A percentile compares a stretch with the other conserved stretches of the same genome.
Conservation (phyloP, 2,329 filamentous ascomycete genomes). For the Nemania abortiva region DNA sequence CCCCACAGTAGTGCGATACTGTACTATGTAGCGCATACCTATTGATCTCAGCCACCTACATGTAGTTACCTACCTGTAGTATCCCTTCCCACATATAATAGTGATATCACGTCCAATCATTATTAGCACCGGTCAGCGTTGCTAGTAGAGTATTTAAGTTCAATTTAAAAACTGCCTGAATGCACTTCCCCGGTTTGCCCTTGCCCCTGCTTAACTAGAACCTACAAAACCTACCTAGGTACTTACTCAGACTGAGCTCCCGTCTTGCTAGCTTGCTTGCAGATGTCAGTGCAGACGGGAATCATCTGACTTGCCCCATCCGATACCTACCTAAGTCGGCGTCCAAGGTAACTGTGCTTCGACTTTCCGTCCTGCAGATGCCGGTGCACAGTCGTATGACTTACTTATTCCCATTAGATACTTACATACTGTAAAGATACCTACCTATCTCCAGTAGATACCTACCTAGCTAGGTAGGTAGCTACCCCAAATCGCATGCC, state of each 20-base stretch:
- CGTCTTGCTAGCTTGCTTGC: conserved; percentile 16
- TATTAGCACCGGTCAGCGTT: conserved; percentile 5
- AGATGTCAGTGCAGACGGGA: conserved; percentile 22
- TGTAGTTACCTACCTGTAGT: neutral
- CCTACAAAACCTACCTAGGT: conserved; percentile 11
- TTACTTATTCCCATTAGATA: neutral
- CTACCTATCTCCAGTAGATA: neutral
- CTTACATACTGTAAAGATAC: neutral
- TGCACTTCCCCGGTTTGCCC: conserved; percentile 1
- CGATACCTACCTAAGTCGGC: conserved; percentile 17
- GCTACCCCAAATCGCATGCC: neutral
- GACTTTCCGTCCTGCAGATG: conserved; percentile 18
- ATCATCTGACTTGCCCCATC: conserved; percentile 24
- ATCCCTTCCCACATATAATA: neutral
- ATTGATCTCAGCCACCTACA: neutral
- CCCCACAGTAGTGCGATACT: neutral
- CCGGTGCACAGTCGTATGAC: conserved; percentile 9
- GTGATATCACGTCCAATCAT: conserved; percentile 13
- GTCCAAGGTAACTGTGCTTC: conserved; percentile 3
- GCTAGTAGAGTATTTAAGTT: neutral
- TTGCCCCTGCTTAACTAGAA: neutral
- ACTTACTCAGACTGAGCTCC: neutral
- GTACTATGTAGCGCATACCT: neutral
- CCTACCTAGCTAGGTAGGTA: neutral
- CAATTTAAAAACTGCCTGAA: conserved; percentile 7